phyloP scores from a whole-genome alignment of 352 stramenopile species.

The Phytopythium mirpurense region DNA sequence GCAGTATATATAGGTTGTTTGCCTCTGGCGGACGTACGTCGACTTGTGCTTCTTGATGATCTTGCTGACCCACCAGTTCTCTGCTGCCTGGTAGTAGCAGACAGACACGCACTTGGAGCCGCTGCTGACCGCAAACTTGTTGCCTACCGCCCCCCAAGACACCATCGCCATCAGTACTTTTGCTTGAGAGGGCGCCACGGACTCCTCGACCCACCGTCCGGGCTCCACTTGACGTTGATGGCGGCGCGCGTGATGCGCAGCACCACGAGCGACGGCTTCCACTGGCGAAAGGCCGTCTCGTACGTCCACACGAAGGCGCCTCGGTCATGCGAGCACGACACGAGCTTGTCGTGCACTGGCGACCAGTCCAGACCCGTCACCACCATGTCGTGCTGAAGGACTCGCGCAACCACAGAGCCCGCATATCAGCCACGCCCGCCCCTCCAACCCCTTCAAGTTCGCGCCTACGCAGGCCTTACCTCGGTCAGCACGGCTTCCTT shows the following conservation, averaged over 20 bases:
- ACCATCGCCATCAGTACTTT: too few species aligned
- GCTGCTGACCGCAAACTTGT: slow-evolving; percentile 92
- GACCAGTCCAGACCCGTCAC: slow-evolving; percentile 92
- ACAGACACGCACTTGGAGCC: slow-evolving; percentile 92
- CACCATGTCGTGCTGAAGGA: slow-evolving; percentile 89
- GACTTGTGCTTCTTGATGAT: slow-evolving; percentile 97
- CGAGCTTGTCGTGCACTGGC: slow-evolving; percentile 89
- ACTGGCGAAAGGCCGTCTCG: slow-evolving; percentile 76
- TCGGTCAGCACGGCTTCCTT: slow-evolving; percentile 82
- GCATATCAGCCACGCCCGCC: not conserved
- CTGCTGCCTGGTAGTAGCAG: slow-evolving; percentile 88
- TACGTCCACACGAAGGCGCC: slow-evolving; percentile 95
- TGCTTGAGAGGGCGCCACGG: not conserved
- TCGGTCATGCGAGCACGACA: slow-evolving; percentile 93
- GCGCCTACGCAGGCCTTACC: too few species aligned
- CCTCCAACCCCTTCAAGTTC: not conserved
- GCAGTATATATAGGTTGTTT: too few species aligned
- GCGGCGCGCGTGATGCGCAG: slow-evolving; percentile 90
- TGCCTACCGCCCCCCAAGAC: slow-evolving; percentile 32
- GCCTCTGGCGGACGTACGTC: slow-evolving; percentile 82
- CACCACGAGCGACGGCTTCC: slow-evolving; percentile 91
- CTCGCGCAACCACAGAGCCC: too few species aligned
- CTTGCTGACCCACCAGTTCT: slow-evolving; percentile 96
- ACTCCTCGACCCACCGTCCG: slow-evolving; percentile 55
- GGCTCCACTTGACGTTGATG: slow-evolving; percentile 93